Evolutionary conservation across 106 monocot species (phyloP).

Genomic region (Dioscorea zingiberensis): DNA sequence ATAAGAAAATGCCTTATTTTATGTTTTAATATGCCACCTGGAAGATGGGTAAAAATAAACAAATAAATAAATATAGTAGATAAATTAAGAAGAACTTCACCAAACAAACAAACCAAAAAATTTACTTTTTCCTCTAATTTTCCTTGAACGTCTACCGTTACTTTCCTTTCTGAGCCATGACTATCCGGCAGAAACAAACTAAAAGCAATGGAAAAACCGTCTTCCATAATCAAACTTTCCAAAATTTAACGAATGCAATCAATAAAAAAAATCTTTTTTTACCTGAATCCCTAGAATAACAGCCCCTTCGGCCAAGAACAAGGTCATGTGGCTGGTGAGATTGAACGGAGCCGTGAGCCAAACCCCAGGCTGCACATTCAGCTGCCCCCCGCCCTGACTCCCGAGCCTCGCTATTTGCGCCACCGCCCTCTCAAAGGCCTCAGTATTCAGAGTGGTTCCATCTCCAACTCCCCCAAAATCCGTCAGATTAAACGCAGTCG

Average conservation of each 20-base stretch:
- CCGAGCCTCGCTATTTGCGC: slow-evolving; percentile 29
- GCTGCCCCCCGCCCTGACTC: slow-evolving; percentile 53
- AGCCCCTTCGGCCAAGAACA: slow-evolving; percentile 68
- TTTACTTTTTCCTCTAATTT: too few relatives aligned
- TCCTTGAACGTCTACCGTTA: too few relatives aligned
- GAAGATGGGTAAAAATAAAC: too few relatives aligned
- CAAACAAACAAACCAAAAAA: too few relatives aligned
- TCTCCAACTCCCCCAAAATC: slow-evolving; percentile 48
- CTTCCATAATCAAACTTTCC: too few relatives aligned
- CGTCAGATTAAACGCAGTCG: slow-evolving; percentile 24
- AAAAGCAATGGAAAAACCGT: not conserved
- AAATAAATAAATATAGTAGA: too few relatives aligned
- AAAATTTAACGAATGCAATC: not conserved
- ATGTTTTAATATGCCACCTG: too few relatives aligned
- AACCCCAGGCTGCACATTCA: slow-evolving; percentile 45
- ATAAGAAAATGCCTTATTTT: too few relatives aligned
- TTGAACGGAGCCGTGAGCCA: slow-evolving; percentile 82
- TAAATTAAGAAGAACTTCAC: too few relatives aligned
- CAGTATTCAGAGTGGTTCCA: slow-evolving; percentile 32
- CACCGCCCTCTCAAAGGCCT: slow-evolving; percentile 60
- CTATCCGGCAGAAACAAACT: not conserved
- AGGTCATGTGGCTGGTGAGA: slow-evolving; percentile 70
- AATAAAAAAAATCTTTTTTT: not conserved
- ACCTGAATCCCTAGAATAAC: slow-evolving; percentile 60
- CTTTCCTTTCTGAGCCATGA: too few relatives aligned